These are phyloP conservation scores for Fusarium sp. DNA, from an alignment of 2,329 filamentous ascomycete species.

Conservation along the genomic window DNA sequence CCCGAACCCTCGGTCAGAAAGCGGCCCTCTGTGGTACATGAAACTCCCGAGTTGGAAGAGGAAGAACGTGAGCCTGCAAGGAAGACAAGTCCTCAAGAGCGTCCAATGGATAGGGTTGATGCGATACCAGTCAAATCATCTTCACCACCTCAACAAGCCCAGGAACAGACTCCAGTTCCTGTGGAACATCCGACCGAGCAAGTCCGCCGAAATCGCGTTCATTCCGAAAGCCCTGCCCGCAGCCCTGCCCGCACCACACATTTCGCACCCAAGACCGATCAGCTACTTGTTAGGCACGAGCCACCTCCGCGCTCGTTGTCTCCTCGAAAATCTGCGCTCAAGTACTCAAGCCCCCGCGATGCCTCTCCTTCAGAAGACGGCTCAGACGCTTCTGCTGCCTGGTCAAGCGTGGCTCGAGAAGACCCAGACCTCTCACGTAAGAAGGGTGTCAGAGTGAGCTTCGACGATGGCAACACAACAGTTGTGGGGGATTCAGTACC, in stretches of 20 bases:
- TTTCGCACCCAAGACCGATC: conserved; percentile 73
- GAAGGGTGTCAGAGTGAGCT: conserved; percentile 83
- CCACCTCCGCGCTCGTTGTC: conserved; percentile 81
- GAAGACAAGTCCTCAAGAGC: conserved; percentile 16
- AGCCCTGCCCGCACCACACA: conserved; percentile 77
- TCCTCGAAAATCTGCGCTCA: conserved; percentile 83
- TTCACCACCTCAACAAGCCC: conserved; percentile 10
- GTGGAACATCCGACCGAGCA: conserved; percentile 40
- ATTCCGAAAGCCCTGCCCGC: conserved; percentile 75
- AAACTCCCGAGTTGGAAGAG: conserved; percentile 62
- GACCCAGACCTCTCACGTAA: conserved; percentile 65
- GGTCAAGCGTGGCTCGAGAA: conserved; percentile 52
- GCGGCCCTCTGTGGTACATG: conserved; percentile 63
- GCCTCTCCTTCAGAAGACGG: conserved; percentile 66
- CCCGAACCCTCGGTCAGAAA: conserved; percentile 46
- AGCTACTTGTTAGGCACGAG: conserved; percentile 73
- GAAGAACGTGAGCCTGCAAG: conserved; percentile 30
- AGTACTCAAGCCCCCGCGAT: conserved; percentile 70
- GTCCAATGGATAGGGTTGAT: conserved; percentile 51
- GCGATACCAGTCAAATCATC: conserved; percentile 53
- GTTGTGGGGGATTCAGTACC: conserved; percentile 66
- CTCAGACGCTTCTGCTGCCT: conserved; percentile 60
- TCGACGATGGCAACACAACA: conserved; percentile 76
- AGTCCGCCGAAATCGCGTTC: conserved; percentile 55
- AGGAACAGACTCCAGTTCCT: conserved; percentile 3